These are phyloP conservation scores for Claviceps arundinis DNA, from an alignment of 2,329 filamentous ascomycete species.

Conservation along the genomic window DNA sequence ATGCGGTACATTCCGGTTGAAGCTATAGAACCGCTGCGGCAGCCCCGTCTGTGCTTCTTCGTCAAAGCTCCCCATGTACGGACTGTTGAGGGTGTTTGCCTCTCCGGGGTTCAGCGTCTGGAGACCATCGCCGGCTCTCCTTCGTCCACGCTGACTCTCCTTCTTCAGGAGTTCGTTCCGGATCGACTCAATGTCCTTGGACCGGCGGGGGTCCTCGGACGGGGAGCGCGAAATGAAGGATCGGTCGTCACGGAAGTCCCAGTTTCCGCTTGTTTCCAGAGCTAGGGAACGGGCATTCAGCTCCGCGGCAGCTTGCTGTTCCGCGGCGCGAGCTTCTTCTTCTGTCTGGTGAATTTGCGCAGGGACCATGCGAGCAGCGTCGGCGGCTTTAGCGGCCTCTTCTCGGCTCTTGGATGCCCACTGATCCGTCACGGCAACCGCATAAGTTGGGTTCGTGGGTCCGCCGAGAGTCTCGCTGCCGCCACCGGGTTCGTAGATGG, in stretches of 20 bases:
- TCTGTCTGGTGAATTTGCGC: constrained; percentile 15
- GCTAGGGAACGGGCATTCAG: constrained; percentile 27
- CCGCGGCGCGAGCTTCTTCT: constrained; percentile 19
- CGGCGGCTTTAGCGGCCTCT: constrained; percentile 44
- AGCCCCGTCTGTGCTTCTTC: constrained; percentile 29
- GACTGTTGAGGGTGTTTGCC: constrained; percentile 13
- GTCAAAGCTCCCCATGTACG: constrained; percentile 25
- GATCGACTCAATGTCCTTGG: constrained; percentile 25
- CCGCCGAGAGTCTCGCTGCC: constrained; percentile 48
- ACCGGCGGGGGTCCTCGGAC: constrained; percentile 22
- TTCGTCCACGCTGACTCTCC: constrained; percentile 34
- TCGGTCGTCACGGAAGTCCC: constrained; percentile 9
- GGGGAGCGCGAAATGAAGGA: constrained; percentile 13
- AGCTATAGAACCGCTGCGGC: constrained; percentile 18
- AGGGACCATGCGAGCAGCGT: constrained; percentile 53
- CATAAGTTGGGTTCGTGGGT: constrained; percentile 67
- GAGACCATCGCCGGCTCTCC: constrained; percentile 33
- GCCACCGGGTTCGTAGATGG: constrained; percentile 71
- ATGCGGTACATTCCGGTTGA: constrained; percentile 10
- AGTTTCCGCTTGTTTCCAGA: constrained; percentile 12
- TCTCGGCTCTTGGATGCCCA: constrained; percentile 52
- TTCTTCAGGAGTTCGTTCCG: constrained; percentile 24
- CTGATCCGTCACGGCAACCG: constrained; percentile 58
- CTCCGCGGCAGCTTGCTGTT: constrained; percentile 31
- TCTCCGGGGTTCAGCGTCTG: constrained; percentile 20